phyloP scores from a whole-genome alignment of 495 filamentous ascomycete genomes.

The Usnea hakonensis region DNA sequence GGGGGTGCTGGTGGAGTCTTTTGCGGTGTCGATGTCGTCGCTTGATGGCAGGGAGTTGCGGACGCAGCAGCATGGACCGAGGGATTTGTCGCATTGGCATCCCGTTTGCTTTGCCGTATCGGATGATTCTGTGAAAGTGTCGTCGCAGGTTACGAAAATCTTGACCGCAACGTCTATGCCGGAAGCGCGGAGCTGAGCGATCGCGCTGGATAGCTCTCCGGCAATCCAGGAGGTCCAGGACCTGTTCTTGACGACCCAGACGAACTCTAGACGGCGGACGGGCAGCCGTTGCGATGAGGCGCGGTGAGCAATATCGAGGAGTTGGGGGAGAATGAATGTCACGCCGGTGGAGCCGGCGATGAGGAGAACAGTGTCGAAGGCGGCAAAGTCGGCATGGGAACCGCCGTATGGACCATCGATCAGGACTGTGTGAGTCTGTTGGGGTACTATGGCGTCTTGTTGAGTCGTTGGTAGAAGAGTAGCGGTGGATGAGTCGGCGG shows the following conservation, averaged over 20 bases:
- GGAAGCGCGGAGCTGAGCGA: conserved; percentile 31
- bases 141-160: conserved; percentile 56
- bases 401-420: conserved; percentile 49
- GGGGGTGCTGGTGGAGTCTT: background rate
- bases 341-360: conserved; percentile 56
- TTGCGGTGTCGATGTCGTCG: background rate
- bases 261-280: conserved; percentile 58
- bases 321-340: conserved; percentile 47
- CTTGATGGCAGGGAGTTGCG: conserved; percentile 1
- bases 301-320: conserved; percentile 42
- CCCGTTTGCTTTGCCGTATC: conserved; percentile 2
- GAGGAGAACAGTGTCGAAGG: conserved; percentile 50
- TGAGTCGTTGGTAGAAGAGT: background rate
- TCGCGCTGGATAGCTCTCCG: conserved; percentile 46
- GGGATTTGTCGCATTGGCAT: conserved; percentile 18
- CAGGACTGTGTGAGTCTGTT: conserved; percentile 27
- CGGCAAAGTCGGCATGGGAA: conserved; percentile 30
- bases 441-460: conserved; percentile 16
- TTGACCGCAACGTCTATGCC: conserved; percentile 39
- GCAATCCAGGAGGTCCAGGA: conserved; percentile 57
- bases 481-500: background rate
- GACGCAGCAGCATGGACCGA: conserved; percentile 25
- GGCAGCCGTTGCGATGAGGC: conserved; percentile 32
- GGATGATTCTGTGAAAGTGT: conserved; percentile 8
- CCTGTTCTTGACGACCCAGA: conserved; percentile 64